Evolutionary conservation across 257 asterid species (phyloP).

Genomic region (Fraxinus quadrangulata): DNA sequence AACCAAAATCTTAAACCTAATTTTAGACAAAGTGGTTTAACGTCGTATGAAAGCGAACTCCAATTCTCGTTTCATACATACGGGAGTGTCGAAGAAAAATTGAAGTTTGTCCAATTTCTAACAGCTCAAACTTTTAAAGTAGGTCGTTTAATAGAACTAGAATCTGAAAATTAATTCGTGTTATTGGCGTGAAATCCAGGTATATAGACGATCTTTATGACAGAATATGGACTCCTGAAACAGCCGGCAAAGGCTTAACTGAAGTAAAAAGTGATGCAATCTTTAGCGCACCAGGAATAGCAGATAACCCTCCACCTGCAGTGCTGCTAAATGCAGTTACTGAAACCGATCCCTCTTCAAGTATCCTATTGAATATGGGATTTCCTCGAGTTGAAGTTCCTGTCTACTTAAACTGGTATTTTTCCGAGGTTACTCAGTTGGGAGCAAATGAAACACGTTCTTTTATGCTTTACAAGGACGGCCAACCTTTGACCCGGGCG

Average conservation of each 20-base stretch:
- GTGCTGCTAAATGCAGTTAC: constrained; percentile 47
- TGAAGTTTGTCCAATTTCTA: too few species aligned
- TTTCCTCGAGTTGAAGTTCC: constrained; percentile 30
- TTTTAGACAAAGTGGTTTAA: too few species aligned
- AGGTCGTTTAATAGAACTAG: too few species aligned
- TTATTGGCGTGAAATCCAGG: constrained; percentile 10
- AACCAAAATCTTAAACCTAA: too few species aligned
- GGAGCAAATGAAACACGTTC: constrained; percentile 38
- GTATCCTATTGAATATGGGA: constrained; percentile 27
- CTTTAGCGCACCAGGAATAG: background rate
- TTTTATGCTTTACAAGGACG: constrained; percentile 30
- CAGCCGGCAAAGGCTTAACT: constrained; percentile 22
- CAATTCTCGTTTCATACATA: too few species aligned
- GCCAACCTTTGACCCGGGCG: constrained; percentile 19
- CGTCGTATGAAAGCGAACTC: too few species aligned
- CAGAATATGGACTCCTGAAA: constrained; percentile 53
- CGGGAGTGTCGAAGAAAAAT: too few species aligned
- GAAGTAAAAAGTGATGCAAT: constrained; percentile 24
- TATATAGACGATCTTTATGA: constrained; percentile 45
- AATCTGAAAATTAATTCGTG: background rate
- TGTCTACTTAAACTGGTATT: constrained; percentile 47
- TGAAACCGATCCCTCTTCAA: constrained; percentile 13
- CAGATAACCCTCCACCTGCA: constrained; percentile 52
- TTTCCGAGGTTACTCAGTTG: constrained; percentile 51
- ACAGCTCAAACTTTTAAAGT: too few species aligned